phyloP scores from a whole-genome alignment of 2,329 filamentous ascomycete species.

The Fusarium sp. region DNA sequence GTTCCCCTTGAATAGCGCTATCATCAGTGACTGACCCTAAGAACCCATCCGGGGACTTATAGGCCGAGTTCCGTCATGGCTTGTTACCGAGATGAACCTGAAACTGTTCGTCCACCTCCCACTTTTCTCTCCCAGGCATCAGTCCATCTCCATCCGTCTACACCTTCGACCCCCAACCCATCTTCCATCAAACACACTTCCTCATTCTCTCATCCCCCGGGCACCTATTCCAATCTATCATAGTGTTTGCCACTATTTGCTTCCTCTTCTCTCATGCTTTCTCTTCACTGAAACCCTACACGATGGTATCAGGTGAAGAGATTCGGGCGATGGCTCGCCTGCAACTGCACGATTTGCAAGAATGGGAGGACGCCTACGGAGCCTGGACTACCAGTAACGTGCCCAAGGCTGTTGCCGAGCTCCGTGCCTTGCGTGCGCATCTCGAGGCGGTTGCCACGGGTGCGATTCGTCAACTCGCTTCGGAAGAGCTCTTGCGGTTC shows the following conservation, averaged over 20 bases:
- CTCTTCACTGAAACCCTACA: background rate
- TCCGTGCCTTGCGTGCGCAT: background rate
- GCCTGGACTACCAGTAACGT: no score
- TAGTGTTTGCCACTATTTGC: background rate
- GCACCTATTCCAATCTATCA: no score
- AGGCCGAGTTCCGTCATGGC: background rate
- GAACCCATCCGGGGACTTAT: background rate
- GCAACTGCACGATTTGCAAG: background rate
- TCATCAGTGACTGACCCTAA: accelerated
- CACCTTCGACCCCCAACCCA: background rate
- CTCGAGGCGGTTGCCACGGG: background rate
- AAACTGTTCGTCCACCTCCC: background rate
- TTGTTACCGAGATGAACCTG: background rate
- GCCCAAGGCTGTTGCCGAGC: background rate
- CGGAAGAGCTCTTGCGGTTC: background rate
- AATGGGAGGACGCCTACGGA: background rate
- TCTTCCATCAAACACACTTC: background rate
- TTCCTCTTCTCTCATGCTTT: background rate
- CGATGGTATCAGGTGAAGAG: background rate
- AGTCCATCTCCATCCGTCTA: background rate
- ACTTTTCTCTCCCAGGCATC: background rate
- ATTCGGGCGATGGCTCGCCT: background rate
- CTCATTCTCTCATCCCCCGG: background rate
- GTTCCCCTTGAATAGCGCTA: background rate
- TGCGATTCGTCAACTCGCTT: background rate